Evolutionary conservation across 108 stramenopile species (phyloP), one percentile per base, ranked within the genome.

Genomic region (Nitzschia palea): DNA sequence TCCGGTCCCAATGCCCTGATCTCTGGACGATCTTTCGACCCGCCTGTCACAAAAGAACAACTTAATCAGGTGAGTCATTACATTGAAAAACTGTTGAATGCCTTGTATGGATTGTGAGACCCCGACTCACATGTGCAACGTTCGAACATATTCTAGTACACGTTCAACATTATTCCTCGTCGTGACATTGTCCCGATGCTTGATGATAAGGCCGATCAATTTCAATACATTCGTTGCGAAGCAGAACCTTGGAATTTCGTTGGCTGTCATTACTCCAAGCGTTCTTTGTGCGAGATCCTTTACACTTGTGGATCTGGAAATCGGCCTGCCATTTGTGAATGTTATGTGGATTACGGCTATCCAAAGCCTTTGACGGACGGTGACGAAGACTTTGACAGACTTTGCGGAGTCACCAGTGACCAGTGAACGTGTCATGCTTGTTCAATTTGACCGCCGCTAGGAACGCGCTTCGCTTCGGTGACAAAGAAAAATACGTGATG

Each of bases 121-220:
- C n/a, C n/a, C n/a, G n/a, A n/a, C n/a, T n/a, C n/a, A n/a, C n/a
- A n/a, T n/a, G n/a, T n/a, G n/a, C n/a, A n/a, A n/a, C n/a, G n/a
- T n/a, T n/a, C n/a, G n/a, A n/a, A n/a, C n/a, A n/a, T n/a, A n/a
- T n/a, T 20, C 18, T 32, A 75, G 17, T 76, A 86, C 48, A 81
- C 80, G 25, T 94, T 89, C 56, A 91, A 94, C 71, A 82, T 91
- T 45, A 77, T 91, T n/a, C 93, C 93, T 10, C 80, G 81, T 50
- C 68, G 88, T 45, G 93, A 94, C 62, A 59, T 73, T 18, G 82
- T 94, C 18, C 80, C 89, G 34, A 79, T 75, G 43, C 71, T 91
- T 67, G 93, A 87, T 20, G 93, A 87, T 20, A 50, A 42, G 4
- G 62, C 80, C n/a, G 45, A 77, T 15, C 55, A 86, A 5, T 78